phyloP scores from a whole-genome alignment of 2,329 filamentous ascomycete genomes.

The Fusarium acutatum region DNA sequence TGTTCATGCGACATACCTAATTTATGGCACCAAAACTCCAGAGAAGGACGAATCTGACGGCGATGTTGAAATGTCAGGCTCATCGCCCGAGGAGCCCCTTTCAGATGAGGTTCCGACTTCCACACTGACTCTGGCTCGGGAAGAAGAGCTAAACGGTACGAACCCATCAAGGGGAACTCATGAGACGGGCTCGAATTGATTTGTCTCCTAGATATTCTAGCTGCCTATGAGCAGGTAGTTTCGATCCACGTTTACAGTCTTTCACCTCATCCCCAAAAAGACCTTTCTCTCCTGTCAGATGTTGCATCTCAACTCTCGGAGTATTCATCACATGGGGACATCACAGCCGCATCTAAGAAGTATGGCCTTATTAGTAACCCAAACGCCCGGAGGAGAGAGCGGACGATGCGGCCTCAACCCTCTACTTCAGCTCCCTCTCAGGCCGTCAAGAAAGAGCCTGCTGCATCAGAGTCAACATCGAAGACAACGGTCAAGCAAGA shows the following conservation, averaged over 20 bases:
- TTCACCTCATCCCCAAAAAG: conserved; percentile 71
- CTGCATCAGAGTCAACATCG: conserved; percentile 14
- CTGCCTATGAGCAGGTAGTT: conserved; percentile 74
- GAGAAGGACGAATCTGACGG: conserved; percentile 57
- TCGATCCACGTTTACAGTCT: conserved; percentile 91
- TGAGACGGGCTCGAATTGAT: conserved; percentile 9
- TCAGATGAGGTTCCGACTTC: conserved; percentile 62
- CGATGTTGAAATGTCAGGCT: conserved; percentile 77
- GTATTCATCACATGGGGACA: conserved; percentile 65
- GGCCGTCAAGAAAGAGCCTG: conserved; percentile 23
- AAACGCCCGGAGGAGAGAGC: conserved; percentile 64
- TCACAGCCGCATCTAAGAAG: conserved; percentile 63
- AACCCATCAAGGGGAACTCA: not conserved
- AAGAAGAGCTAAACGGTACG: conserved; percentile 75
- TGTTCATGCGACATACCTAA: conserved; percentile 91
- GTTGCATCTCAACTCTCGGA: conserved; percentile 69
- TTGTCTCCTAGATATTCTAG: conserved; percentile 64
- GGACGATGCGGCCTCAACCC: conserved; percentile 45
- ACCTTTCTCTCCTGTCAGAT: conserved; percentile 77
- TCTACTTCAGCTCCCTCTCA: conserved; percentile 41
- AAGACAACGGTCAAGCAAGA: conserved; percentile 40
- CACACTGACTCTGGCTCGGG: conserved; percentile 72
- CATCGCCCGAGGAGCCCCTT: conserved; percentile 61
- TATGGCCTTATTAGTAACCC: conserved; percentile 82
- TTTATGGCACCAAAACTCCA: conserved; percentile 73